Evolutionary conservation across 2,329 filamentous ascomycete genomes (phyloP), one percentile per base, ranked within the genome.

Genomic region (Raffaelea arxii): DNA sequence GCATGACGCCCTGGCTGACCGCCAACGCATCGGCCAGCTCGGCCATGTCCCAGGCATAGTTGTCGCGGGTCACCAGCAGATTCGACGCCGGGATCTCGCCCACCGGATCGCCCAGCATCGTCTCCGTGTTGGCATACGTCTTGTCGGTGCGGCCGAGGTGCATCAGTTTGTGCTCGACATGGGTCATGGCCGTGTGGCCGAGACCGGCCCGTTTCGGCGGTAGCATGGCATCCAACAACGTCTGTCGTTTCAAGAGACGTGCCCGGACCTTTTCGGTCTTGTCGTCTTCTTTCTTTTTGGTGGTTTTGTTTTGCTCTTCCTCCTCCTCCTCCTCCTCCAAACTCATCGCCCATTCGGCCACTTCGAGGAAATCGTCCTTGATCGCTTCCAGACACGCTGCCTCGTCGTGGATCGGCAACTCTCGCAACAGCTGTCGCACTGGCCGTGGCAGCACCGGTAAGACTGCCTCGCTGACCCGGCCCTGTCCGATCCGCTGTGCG

Each of bases 1-100:
- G 55, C 58, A 60, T 59, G 22, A 61, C 56, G 41, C 56, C 58
- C 35, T 47, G 38, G 44, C 55, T 53, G 46, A 43, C 43, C 30
- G 43, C 38, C 35, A 62, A 53, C 4, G 56, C 54, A 39, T 58
- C 53, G 16, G 56, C 55, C 14, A 62, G 45, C 46, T 56, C 54
- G 50, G 57, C 52, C 47, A 62, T 53, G 32, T 94, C 87, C 63
- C 50, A 53, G 32, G 50, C 52, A 36, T 52, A 54, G 44, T 51
- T 52, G 50, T 54, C 52, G 18, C 47, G 42, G 12, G 50, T 54
- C 12, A 50, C 52, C 19, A 54, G 30, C 37, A 54, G 42, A n/a
- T 46, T 46, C 12, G 21, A 48, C 11, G 36, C 32, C n/a, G 45
- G 32, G 18, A 54, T 52, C 24, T 49, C 43, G 7, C 37, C 38